Evolutionary conservation across 169 alveolate species (phyloP).

Genomic region (Prorocentrum cordatum): DNA sequence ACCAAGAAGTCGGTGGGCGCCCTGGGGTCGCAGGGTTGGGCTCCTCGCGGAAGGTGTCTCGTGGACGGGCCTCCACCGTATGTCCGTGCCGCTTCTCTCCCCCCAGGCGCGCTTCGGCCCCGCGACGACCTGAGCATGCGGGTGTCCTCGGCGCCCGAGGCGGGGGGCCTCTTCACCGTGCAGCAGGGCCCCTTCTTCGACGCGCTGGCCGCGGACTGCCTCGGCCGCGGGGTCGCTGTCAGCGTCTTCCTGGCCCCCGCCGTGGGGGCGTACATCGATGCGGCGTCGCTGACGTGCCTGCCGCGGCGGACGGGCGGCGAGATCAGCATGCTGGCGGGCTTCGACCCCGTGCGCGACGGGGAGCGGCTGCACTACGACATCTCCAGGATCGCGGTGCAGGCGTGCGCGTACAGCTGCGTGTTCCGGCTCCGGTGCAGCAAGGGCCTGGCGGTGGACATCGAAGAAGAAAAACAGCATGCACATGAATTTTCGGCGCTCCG

Average conservation of each 20-base stretch:
- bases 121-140: too few relatives aligned
- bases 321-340: not conserved
- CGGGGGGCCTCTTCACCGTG: not conserved
- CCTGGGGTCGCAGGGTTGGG: not conserved
- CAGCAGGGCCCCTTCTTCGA: constrained; percentile 52
- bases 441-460: constrained; percentile 66
- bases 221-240: constrained; percentile 47
- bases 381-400: not conserved
- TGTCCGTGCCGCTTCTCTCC: not conserved
- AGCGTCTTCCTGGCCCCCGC: constrained; percentile 59
- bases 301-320: not conserved
- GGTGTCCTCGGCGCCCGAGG: not conserved
- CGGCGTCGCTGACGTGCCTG: not conserved
- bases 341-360: constrained; percentile 45
- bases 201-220: constrained; percentile 29
- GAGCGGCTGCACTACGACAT: constrained; percentile 51
- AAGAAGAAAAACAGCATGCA: too few relatives aligned
- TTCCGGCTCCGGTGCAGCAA: constrained; percentile 60
- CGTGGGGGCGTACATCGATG: constrained; percentile 22
- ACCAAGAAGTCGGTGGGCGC: not conserved
- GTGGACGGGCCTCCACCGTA: not conserved
- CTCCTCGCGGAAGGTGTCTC: constrained; percentile 23
- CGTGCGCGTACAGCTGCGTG: constrained; percentile 49
- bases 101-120: too few relatives aligned
- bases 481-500: too few relatives aligned